Conservation (phyloP, 129 eudicot species). For the Flaveria sonorensis region DNA sequence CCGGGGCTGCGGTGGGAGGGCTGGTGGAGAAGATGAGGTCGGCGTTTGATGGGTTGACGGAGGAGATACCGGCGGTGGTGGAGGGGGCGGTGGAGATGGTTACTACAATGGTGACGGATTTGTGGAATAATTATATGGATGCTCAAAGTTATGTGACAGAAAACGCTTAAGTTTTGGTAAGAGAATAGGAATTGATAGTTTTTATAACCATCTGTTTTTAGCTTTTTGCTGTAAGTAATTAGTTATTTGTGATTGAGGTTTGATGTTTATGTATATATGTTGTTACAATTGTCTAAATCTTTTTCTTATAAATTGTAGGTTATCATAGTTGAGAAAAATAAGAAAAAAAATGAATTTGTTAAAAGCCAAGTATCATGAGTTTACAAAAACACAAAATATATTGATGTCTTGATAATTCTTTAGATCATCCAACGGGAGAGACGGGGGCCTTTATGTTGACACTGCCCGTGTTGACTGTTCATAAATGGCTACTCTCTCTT, state of each 20-base stretch:
- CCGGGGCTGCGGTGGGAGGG: slow-evolving; percentile 29
- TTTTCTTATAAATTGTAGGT: not conserved
- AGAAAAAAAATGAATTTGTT: not conserved
- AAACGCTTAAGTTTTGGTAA: slow-evolving; percentile 42
- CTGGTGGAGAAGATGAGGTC: slow-evolving; percentile 39
- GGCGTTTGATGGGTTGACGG: slow-evolving; percentile 32
- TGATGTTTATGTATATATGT: not conserved
- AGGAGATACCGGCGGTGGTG: slow-evolving; percentile 42
- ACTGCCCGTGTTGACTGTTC: too few species aligned
- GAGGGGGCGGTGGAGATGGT: slow-evolving; percentile 48
- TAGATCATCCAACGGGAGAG: too few species aligned
- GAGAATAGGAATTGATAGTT: slow-evolving; percentile 1
- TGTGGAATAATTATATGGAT: slow-evolving; percentile 54
- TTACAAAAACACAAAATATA: not conserved
- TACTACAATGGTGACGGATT: slow-evolving; percentile 39
- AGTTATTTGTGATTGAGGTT: not conserved
- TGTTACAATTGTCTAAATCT: not conserved
- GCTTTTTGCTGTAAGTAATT: not conserved
- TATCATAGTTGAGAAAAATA: not conserved
- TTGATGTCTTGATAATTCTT: not conserved
- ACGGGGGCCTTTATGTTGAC: too few species aligned
- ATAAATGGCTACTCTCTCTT: too few species aligned
- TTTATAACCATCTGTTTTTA: not conserved
- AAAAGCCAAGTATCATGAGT: not conserved
- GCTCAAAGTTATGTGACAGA: slow-evolving; percentile 49